A percentile compares a stretch with the other conserved stretches of the same genome.
phyloP scores from a whole-genome alignment of 2,329 filamentous ascomycete species.

The Phialophora expanda region DNA sequence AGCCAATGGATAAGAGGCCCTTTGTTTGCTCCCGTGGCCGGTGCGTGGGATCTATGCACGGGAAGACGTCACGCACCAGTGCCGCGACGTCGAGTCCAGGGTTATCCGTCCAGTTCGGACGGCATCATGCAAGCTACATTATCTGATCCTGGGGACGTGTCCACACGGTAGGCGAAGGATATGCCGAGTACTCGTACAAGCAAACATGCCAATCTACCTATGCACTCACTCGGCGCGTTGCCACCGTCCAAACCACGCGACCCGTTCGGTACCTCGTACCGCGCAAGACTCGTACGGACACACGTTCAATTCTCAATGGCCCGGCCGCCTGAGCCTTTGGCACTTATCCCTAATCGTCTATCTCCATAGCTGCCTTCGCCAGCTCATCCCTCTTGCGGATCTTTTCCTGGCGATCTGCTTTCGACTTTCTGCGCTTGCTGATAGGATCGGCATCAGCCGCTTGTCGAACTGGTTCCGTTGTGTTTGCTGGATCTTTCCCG shows the following conservation, averaged over 20 bases:
- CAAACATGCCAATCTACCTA: not conserved
- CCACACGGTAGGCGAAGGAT: not conserved
- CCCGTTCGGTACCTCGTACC: not conserved
- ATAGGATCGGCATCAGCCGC: not conserved
- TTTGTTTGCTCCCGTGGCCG: constrained; percentile 14
- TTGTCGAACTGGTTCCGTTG: not conserved
- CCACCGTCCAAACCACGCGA: not conserved
- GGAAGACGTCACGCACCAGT: constrained; percentile 11
- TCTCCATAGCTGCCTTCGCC: constrained; percentile 32
- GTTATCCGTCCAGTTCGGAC: not conserved
- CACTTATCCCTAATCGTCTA: constrained; percentile 14
- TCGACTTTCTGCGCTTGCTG: constrained; percentile 6
- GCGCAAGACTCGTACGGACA: not conserved
- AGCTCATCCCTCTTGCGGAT: constrained; percentile 30
- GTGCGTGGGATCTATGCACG: not conserved
- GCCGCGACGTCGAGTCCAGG: not conserved
- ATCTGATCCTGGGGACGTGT: not conserved
- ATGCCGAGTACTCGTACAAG: not conserved
- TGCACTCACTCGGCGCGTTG: not conserved
- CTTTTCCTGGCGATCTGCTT: constrained; percentile 25
- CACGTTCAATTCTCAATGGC: not conserved
- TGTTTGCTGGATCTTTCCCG: not conserved
- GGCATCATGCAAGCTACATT: not conserved
- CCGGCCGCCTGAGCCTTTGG: not conserved
- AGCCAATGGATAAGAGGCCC: constrained; percentile 15